These are phyloP conservation scores for Exsudoporus floridanus DNA, from an alignment of 1,284 basidiomycete genomes.

Conservation along the genomic window DNA sequence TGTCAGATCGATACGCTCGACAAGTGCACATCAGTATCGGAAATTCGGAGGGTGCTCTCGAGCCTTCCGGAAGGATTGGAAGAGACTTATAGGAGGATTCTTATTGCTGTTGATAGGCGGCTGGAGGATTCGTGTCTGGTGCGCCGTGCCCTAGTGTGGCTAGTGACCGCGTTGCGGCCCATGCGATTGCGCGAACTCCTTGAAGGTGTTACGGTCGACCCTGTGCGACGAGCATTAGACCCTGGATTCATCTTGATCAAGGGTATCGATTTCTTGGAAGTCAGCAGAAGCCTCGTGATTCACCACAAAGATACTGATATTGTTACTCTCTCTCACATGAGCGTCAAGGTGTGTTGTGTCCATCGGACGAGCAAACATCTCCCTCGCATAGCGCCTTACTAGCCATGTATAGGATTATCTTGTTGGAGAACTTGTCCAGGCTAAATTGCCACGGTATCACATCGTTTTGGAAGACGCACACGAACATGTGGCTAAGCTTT, in stretches of 20 bases:
- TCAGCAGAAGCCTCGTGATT: conserved; percentile 6
- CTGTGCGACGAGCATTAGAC: neutral
- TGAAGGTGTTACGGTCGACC: conserved; percentile 7
- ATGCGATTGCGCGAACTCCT: conserved; percentile 9
- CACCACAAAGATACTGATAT: conserved; percentile 7
- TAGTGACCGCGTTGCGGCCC: conserved; percentile 3
- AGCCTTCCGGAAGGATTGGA: conserved; percentile 14
- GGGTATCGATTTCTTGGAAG: neutral
- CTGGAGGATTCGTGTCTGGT: neutral
- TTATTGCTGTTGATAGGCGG: conserved; percentile 2
- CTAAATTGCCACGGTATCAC: conserved; percentile 1
- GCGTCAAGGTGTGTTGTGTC: conserved; percentile 8
- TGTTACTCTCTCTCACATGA: conserved; percentile 15
- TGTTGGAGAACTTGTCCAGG: conserved; percentile 5
- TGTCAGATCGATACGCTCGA: conserved; percentile 13
- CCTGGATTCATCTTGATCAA: neutral
- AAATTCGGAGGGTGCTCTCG: neutral
- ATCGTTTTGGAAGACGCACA: conserved; percentile 6
- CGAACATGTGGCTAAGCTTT: conserved; percentile 7
- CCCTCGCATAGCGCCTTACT: neutral
- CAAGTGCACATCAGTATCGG: neutral
- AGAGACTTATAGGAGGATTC: conserved; percentile 15
- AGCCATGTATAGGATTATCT: conserved; percentile 9
- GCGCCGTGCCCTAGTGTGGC: conserved; percentile 7
- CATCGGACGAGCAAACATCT: accelerated